Evolutionary conservation across 176 grass and related monocot species (phyloP).

Genomic region (Olyra latifolia): DNA sequence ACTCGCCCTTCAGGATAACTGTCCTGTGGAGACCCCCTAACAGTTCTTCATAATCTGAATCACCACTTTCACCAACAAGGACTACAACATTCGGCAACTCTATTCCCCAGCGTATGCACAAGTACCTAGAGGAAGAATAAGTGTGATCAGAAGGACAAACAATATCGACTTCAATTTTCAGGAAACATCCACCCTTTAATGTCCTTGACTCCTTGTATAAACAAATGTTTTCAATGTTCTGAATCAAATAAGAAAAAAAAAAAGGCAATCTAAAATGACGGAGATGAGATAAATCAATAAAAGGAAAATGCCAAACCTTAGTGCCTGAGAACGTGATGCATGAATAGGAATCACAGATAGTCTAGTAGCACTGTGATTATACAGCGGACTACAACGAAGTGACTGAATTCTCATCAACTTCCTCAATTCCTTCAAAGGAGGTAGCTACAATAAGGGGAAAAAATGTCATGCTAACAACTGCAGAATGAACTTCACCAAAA

Average conservation of each 20-base stretch:
- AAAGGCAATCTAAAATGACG: not conserved
- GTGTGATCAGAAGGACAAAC: not conserved
- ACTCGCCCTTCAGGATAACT: conserved; percentile 80
- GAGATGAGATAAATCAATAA: conserved; percentile 1
- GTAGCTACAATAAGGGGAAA: conserved; percentile 44
- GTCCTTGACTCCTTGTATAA: not conserved
- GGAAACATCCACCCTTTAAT: conserved; percentile 2
- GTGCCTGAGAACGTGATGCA: conserved; percentile 79
- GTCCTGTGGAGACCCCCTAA: conserved; percentile 81
- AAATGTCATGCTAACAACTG: conserved; percentile 2
- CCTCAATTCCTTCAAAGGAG: conserved; percentile 61
- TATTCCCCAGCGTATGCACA: conserved; percentile 88
- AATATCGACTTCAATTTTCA: not conserved
- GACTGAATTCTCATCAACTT: conserved; percentile 80
- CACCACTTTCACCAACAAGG: conserved; percentile 83
- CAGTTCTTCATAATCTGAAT: conserved; percentile 87
- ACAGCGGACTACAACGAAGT: conserved; percentile 71
- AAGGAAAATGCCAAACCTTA: conserved; percentile 50
- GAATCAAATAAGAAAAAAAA: conserved; percentile 2
- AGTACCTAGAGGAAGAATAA: conserved; percentile 63
- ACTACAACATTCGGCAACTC: conserved; percentile 75
- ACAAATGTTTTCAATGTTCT: not conserved
- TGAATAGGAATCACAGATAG: conserved; percentile 79
- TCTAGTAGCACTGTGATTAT: conserved; percentile 64
- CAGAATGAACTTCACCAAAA: not conserved